Percentiles rank a stretch among this genome's conserved stretches.
These are phyloP conservation scores for Aspergillus biplanus DNA, from an alignment of 495 filamentous ascomycete genomes.

Conservation along the genomic window DNA sequence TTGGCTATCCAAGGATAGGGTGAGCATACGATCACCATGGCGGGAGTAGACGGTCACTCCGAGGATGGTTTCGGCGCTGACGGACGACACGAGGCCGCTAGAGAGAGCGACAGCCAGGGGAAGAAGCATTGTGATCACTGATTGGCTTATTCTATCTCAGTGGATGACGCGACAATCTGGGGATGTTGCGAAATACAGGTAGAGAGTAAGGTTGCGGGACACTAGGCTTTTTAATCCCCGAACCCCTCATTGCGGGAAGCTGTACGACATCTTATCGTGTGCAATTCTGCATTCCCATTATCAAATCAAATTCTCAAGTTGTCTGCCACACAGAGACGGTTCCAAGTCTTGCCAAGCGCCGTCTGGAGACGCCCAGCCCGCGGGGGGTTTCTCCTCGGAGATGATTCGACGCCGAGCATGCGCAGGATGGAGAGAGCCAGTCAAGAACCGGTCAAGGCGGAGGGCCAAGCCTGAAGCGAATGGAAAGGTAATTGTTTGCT, in stretches of 20 bases:
- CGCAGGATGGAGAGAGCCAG: background rate
- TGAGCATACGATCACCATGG: constrained; percentile 53
- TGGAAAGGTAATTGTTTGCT: too few species aligned
- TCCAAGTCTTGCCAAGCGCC: background rate
- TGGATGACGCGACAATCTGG: background rate
- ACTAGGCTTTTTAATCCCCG: background rate
- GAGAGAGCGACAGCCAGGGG: background rate
- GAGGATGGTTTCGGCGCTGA: constrained; percentile 51
- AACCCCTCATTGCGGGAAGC: background rate
- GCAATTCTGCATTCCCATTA: background rate
- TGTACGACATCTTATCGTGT: background rate
- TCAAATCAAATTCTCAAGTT: background rate
- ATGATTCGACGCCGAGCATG: background rate
- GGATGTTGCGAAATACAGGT: background rate
- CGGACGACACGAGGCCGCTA: background rate
- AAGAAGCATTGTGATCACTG: background rate
- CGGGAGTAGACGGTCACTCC: constrained; percentile 58
- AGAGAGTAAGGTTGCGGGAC: background rate
- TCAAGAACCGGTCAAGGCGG: background rate
- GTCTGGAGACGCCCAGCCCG: background rate
- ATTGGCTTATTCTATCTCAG: background rate
- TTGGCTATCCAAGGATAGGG: background rate
- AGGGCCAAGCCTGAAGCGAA: too few species aligned
- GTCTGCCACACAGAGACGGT: background rate
- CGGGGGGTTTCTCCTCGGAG: background rate